Evolutionary conservation across 2,329 filamentous ascomycete genomes (phyloP), one percentile per base, ranked within the genome.

Genomic region (Aspergillus thermomutatus): DNA sequence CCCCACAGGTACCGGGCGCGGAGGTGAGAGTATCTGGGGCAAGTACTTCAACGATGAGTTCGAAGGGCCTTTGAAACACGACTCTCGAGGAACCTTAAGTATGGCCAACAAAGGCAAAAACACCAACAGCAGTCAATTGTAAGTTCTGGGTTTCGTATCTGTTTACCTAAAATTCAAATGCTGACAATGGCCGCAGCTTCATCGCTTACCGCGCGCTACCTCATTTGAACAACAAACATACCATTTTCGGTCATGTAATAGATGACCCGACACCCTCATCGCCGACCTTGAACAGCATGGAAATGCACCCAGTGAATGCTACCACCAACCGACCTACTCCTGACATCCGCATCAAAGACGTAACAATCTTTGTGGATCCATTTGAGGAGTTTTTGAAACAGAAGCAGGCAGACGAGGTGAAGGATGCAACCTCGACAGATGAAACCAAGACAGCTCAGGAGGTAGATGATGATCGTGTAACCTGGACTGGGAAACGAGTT

Each of bases 51-150:
- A 88, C 53, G 94, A 99, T 72, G 94, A 99, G 71, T 88, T 97
- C 60, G 92, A 97, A 17, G 92, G 92, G 0, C 91, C 93, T 0
- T 75, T 92, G 43, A 89, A 87, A n/a, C 94, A 99, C 67, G 88
- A 91, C 68, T 78, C 82, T 0, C 82, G 92, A 27, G 94, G 94
- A 11, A 84, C 92, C 0, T 70, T 95, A 26, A 92, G 88, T 64
- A 99, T 99, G 94, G 94, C 94, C 43, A 99, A 99, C 75, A 99
- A 99, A 72, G 94, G 94, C 57, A 97, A 97, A 70, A 93, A 97
- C 70, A 97, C 93, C 23, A 99, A 99, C 75, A 94, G 90, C 8
- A 91, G 86, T 64, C 94, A 99, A 74, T 99, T 88, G 76, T 79
- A 60, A 70, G 76, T 71, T 27, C 28, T 34, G 31, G 9, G 19